Evolutionary conservation across 148 eudicot species (phyloP).

Genomic region (Chenopodium suecicum): DNA sequence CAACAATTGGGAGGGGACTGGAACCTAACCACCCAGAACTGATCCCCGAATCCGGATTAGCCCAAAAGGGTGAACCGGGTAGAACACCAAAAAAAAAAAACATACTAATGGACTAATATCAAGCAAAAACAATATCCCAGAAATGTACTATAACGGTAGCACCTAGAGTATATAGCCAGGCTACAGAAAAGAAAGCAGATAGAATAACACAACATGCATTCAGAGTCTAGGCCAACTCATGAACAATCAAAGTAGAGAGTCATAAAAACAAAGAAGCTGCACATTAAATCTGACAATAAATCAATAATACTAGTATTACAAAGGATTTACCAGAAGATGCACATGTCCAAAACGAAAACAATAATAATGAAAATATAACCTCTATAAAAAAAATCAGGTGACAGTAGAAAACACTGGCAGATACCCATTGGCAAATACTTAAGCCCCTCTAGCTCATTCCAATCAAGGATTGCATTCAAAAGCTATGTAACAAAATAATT

Average conservation of each 20-base stretch:
- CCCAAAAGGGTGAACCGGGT: too few species aligned
- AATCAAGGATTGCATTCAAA: not conserved
- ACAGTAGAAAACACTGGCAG: not conserved
- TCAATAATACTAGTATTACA: not conserved
- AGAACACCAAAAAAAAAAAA: too few species aligned
- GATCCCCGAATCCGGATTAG: too few species aligned
- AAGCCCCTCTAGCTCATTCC: not conserved
- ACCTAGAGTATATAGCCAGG: not conserved
- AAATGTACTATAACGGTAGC: not conserved
- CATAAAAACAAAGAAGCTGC: too few species aligned
- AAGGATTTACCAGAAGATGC: not conserved
- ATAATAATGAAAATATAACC: not conserved
- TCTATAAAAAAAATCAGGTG: not conserved
- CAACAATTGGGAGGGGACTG: too few species aligned
- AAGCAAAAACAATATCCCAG: not conserved
- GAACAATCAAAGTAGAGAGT: too few species aligned
- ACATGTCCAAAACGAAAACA: not conserved
- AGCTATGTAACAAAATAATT: not conserved
- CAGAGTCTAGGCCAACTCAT: not conserved
- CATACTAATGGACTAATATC: not conserved
- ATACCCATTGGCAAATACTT: not conserved
- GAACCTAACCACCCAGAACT: too few species aligned
- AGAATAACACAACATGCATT: not conserved
- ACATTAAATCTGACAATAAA: too few species aligned
- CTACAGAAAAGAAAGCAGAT: not conserved